These are phyloP conservation scores for Solanum medicagineum DNA, from an alignment of 257 asterid species.

Conservation along the genomic window DNA sequence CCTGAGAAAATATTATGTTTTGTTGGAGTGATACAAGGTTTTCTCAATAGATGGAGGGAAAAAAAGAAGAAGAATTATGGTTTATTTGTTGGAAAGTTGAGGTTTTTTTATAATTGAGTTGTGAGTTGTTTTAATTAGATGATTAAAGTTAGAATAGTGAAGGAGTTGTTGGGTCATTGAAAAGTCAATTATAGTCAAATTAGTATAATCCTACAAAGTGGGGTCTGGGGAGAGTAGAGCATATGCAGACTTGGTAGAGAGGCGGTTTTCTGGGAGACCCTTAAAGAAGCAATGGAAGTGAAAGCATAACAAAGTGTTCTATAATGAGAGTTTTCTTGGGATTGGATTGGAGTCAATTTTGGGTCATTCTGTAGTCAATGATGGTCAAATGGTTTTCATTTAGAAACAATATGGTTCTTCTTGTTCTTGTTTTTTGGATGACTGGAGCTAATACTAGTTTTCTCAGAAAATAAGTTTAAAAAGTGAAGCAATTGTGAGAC, in stretches of 20 bases:
- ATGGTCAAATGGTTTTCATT: background rate
- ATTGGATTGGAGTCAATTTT: background rate
- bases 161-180: background rate
- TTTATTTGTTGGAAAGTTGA: background rate
- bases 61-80: background rate
- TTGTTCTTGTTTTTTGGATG: background rate
- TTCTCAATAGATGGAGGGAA: background rate
- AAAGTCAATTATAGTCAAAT: background rate
- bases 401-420: background rate
- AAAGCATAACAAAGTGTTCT: background rate
- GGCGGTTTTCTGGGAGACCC: background rate
- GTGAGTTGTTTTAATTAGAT: background rate
- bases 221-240: background rate
- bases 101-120: background rate
- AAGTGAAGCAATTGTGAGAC: background rate
- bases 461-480: background rate
- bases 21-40: background rate
- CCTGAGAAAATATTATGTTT: background rate
- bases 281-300: background rate
- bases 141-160: background rate
- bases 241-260: background rate
- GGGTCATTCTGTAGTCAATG: background rate
- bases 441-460: background rate
- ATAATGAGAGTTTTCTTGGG: background rate
- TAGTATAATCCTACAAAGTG: background rate